Percentiles rank a stretch among this genome's conserved stretches.
Evolutionary conservation across 805 yeast species (phyloP).

Genomic region (Wickerhamiella kazuoi): DNA sequence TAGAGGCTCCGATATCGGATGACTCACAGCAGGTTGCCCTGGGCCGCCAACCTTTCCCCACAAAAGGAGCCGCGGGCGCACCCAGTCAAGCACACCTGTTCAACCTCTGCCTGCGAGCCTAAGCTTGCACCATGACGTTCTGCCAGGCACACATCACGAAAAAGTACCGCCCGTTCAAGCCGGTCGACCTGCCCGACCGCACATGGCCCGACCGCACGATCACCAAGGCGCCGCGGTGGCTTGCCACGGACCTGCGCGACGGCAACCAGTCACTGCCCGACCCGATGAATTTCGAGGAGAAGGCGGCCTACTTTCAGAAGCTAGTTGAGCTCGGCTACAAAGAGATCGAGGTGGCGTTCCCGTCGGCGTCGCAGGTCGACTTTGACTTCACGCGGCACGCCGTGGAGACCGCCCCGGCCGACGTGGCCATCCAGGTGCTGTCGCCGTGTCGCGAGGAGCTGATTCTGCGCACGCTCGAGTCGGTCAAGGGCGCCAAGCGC

Average conservation of each 20-base stretch:
- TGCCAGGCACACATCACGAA: constrained; percentile 3
- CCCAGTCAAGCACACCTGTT: background rate
- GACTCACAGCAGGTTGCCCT: too few relatives aligned
- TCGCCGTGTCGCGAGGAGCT: constrained; percentile 63
- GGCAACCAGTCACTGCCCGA: constrained; percentile 77
- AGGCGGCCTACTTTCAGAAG: constrained; percentile 50
- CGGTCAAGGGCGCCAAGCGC: constrained; percentile 52
- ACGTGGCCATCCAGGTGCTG: constrained; percentile 59
- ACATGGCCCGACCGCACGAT: constrained; percentile 51
- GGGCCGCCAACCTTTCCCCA: too few relatives aligned
- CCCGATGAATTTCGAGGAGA: constrained; percentile 71
- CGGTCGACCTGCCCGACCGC: constrained; percentile 40
- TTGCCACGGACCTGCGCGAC: constrained; percentile 67
- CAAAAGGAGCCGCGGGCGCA: too few relatives aligned
- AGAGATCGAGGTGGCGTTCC: constrained; percentile 72
- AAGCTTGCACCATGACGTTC: constrained; percentile 1
- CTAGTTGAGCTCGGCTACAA: constrained; percentile 59
- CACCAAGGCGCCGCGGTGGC: constrained; percentile 58
- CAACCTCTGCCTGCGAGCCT: background rate
- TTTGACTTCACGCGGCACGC: constrained; percentile 67
- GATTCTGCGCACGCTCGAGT: constrained; percentile 52
- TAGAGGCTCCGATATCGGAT: background rate
- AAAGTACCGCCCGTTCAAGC: constrained; percentile 41
- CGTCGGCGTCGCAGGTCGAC: constrained; percentile 63
- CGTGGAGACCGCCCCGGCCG: constrained; percentile 55